Conservation (phyloP, 148 eudicot genomes). For the Nepenthes gracilis region DNA sequence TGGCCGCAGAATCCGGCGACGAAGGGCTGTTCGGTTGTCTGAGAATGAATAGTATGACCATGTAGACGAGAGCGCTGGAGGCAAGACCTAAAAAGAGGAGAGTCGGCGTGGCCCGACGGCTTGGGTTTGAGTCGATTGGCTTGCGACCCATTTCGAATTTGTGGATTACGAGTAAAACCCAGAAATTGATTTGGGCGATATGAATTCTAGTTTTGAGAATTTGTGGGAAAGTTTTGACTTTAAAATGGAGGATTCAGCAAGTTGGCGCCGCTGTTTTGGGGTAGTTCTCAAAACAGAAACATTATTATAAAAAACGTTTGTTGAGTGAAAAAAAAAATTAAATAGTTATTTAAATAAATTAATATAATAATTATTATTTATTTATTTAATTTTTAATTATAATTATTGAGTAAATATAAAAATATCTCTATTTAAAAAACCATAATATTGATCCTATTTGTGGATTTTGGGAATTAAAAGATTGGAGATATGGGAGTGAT, state of each 20-base stretch:
- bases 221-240: background rate
- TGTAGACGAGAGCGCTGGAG: constrained; percentile 43
- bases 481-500: no score
- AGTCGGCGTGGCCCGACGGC: constrained; percentile 34
- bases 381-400: no score
- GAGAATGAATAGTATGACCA: constrained; percentile 31
- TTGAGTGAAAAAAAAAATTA: no score
- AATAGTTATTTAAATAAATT: no score
- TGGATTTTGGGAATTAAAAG: no score
- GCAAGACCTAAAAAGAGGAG: constrained; percentile 44
- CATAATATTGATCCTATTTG: no score
- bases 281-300: no score
- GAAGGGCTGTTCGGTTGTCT: constrained; percentile 20
- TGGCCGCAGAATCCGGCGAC: constrained; percentile 4
- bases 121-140: constrained; percentile 38
- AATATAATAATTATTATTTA: no score
- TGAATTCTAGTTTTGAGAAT: background rate
- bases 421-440: no score
- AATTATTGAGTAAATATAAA: no score
- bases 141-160: constrained; percentile 71
- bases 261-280: background rate
- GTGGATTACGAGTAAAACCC: constrained; percentile 18
- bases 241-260: background rate
- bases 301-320: no score
- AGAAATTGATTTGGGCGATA: constrained; percentile 6